Conservation (phyloP, 768 basidiomycete genomes). For the Auriscalpium orientale region DNA sequence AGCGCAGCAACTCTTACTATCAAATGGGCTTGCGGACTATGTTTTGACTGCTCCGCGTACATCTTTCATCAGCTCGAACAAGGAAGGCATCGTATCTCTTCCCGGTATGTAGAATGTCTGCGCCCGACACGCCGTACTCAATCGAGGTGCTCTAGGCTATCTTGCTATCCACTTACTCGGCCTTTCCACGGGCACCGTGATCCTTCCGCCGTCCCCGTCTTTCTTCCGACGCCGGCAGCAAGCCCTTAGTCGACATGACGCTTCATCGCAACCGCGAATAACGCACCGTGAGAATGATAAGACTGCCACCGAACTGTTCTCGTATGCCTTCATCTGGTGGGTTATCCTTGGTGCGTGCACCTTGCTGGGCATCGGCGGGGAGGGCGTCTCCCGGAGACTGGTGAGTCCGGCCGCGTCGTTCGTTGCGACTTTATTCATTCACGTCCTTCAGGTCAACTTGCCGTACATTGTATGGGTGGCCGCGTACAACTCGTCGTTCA, state of each 20-base stretch:
- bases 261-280: constrained; percentile 1
- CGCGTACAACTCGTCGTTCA: constrained; percentile 82
- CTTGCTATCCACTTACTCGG: constrained; percentile 86
- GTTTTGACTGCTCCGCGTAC: constrained; percentile 58
- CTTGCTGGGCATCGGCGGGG: constrained; percentile 25
- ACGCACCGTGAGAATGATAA: constrained; percentile 57
- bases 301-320: constrained; percentile 66
- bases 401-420: constrained; percentile 31
- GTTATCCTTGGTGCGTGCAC: constrained; percentile 33
- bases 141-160: constrained; percentile 50
- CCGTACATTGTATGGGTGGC: constrained; percentile 85
- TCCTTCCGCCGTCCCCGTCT: constrained; percentile 73
- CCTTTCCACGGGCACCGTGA: constrained; percentile 67
- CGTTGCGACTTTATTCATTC: not conserved
- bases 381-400: constrained; percentile 50
- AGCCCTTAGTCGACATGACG: constrained; percentile 5
- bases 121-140: not conserved
- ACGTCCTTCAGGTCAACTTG: constrained; percentile 60
- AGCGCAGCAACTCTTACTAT: constrained; percentile 62
- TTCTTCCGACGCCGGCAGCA: constrained; percentile 55
- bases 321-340: constrained; percentile 82
- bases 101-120: constrained; percentile 36
- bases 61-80: constrained; percentile 69
- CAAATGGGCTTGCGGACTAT: constrained; percentile 51
- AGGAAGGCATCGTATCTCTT: constrained; percentile 84